A percentile compares a stretch with the other conserved stretches of the same genome.
phyloP scores from a whole-genome alignment of 768 basidiomycete species.

The Austroboletus festivus region DNA sequence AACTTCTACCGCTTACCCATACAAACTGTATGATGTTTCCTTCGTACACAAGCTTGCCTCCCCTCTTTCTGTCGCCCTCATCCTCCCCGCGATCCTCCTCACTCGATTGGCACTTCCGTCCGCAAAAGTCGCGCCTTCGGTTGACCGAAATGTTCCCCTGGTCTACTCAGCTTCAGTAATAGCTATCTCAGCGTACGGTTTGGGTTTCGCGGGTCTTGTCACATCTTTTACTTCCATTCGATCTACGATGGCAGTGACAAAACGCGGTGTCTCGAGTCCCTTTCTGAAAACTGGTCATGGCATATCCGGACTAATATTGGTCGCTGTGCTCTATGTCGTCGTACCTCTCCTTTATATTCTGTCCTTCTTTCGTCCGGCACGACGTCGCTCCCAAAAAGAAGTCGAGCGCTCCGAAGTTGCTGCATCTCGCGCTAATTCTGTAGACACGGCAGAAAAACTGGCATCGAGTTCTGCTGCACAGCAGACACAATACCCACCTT shows the following conservation, averaged over 20 bases:
- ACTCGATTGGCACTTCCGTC: conserved; percentile 42
- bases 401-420: conserved; percentile 23
- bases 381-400: conserved; percentile 16
- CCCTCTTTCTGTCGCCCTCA: conserved; percentile 46
- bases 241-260: conserved; percentile 25
- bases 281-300: conserved; percentile 61
- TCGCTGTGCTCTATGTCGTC: conserved; percentile 55
- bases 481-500: conserved; percentile 30
- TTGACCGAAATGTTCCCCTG: conserved; percentile 26
- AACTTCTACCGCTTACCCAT: conserved; percentile 11
- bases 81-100: conserved; percentile 42
- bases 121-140: conserved; percentile 18
- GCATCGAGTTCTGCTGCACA: conserved; percentile 28
- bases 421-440: conserved; percentile 36
- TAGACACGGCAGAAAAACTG: conserved; percentile 41
- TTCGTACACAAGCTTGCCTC: conserved; percentile 45
- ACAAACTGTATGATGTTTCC: conserved; percentile 40
- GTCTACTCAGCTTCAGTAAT: conserved; percentile 39
- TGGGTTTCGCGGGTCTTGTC: conserved; percentile 62
- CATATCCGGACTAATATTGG: conserved; percentile 61
- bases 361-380: conserved; percentile 14
- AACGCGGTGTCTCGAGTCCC: conserved; percentile 30
- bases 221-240: conserved; percentile 59
- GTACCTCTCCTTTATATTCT: conserved; percentile 43
- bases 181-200: conserved; percentile 48